These are phyloP conservation scores for Aspergillus sclerotioniger DNA, from an alignment of 495 filamentous ascomycete genomes.

Conservation along the genomic window DNA sequence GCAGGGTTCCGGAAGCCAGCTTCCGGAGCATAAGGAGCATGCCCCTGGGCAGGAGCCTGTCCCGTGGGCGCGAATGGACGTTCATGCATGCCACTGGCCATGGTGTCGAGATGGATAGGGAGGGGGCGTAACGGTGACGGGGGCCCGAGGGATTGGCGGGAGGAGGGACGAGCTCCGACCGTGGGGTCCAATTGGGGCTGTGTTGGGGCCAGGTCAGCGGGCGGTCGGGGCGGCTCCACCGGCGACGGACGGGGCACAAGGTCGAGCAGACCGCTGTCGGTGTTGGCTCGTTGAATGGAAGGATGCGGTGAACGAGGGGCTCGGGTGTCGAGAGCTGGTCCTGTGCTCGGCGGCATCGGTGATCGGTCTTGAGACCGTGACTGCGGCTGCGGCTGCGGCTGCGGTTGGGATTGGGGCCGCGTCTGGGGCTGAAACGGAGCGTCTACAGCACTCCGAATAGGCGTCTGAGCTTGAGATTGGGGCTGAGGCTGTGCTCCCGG, in stretches of 20 bases:
- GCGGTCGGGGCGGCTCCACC: conserved; percentile 27
- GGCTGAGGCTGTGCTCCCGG: neutral
- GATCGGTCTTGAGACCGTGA: conserved; percentile 22
- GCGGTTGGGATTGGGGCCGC: neutral
- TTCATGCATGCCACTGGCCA: conserved; percentile 21
- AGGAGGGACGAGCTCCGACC: conserved; percentile 47
- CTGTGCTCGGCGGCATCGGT: conserved; percentile 23
- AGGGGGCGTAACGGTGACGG: conserved; percentile 30
- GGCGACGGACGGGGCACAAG: conserved; percentile 48
- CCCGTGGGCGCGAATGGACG: conserved; percentile 29
- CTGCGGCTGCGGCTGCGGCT: neutral
- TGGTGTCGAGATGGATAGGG: conserved; percentile 27
- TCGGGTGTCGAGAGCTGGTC: conserved; percentile 13
- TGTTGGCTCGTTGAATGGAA: conserved; percentile 29
- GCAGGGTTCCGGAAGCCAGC: conserved; percentile 15
- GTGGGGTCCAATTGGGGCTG: conserved; percentile 25
- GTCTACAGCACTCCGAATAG: neutral
- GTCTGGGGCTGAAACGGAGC: neutral
- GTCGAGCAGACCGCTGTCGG: conserved; percentile 31
- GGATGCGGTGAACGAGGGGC: conserved; percentile 18
- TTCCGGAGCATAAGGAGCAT: conserved; percentile 20
- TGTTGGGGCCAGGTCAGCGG: conserved; percentile 23
- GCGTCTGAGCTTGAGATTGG: neutral
- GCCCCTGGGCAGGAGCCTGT: conserved; percentile 1
- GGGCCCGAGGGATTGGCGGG: conserved; percentile 56